Evolutionary conservation across 768 basidiomycete genomes (phyloP).

Genomic region (Albatrellus ellisii): DNA sequence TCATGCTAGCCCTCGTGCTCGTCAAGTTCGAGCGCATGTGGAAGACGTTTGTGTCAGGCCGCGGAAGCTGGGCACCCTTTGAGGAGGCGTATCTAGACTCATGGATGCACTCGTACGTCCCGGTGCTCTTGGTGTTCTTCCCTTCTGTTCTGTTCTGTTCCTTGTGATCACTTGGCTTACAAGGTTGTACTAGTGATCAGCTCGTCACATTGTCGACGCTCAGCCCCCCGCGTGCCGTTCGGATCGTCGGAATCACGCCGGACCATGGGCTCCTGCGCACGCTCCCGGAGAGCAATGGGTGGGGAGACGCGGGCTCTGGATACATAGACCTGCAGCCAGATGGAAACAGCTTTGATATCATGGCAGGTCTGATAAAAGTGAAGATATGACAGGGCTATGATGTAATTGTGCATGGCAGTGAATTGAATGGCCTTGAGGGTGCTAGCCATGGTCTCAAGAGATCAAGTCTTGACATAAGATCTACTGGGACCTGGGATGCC

Average conservation of each 20-base stretch:
- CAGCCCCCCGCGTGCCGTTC: conserved; percentile 52
- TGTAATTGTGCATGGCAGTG: no score
- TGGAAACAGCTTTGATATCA: conserved; percentile 93
- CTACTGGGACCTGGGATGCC: no score
- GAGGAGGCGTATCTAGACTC: conserved; percentile 61
- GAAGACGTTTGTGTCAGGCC: conserved; percentile 47
- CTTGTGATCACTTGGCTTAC: conserved; percentile 1
- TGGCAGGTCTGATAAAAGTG: conserved; percentile 71
- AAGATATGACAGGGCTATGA: conserved; percentile 19
- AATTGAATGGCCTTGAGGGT: no score
- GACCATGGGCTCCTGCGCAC: conserved; percentile 86
- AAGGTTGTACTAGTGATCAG: no score
- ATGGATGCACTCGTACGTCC: conserved; percentile 88
- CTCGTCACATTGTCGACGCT: conserved; percentile 71
- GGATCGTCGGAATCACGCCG: conserved; percentile 75
- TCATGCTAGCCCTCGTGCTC: conserved; percentile 62
- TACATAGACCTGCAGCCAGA: conserved; percentile 94
- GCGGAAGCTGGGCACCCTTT: conserved; percentile 72
- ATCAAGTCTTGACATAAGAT: no score
- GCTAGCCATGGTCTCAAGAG: no score
- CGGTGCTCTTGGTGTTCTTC: not conserved
- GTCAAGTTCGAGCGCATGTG: conserved; percentile 71
- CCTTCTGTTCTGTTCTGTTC: not conserved
- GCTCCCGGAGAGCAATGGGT: conserved; percentile 37
- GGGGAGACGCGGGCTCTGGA: conserved; percentile 20